Base-by-base conservation (phyloP, 805 yeast genomes). In the Myxozyma vanderwaltii region DNA sequence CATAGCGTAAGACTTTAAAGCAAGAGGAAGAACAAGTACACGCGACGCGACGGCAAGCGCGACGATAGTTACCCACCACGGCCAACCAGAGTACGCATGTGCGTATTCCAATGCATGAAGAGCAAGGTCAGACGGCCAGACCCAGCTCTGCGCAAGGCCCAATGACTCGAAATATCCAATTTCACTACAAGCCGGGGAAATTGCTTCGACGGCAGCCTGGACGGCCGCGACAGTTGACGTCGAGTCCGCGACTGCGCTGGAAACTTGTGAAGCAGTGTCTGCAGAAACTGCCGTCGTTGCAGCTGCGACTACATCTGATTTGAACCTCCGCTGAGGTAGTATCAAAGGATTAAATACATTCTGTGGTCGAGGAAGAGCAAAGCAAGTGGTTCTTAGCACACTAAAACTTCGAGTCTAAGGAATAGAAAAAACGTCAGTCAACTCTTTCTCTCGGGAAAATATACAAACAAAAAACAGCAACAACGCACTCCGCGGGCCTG, bases 21-120 rank as follows among this genome's bases (percentile, higher is more conserved):
- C 89, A 21, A 92, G 72, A 24, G 98, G 98, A 70, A 92, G 83
- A 77, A 92, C 74, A 3, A 81, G 61, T 4, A 84, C 70, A 72
- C 98, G 82, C 35, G 87, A 79, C 13, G 85, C 83, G 15, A 91
- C 66, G 0, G 97, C 88, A 3, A 89, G 85, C 3, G 81, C 76
- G 6, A 85, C 79, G 68, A 94, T 94, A 1, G 96, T 84, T 12
- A 86, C 90, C 98, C 98, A 94, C 99, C 99, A 94, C 40, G 98
- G 97, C 64, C 91, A 71, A 0, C 97, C 98, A 0, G 91, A 81
- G 70, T 83, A 83, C 8, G 90, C 96, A 69, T 94, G 96, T 6
- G 86, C 83, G 46, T 78, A 73, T 73, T 94, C 99, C 66, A 94
- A 75, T n/a, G 84, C 64, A 64, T 85, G 84, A 70, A 90, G 96